Evolutionary conservation across 2,329 filamentous ascomycete genomes (phyloP).

Genomic region (Aspergillus bombycis): DNA sequence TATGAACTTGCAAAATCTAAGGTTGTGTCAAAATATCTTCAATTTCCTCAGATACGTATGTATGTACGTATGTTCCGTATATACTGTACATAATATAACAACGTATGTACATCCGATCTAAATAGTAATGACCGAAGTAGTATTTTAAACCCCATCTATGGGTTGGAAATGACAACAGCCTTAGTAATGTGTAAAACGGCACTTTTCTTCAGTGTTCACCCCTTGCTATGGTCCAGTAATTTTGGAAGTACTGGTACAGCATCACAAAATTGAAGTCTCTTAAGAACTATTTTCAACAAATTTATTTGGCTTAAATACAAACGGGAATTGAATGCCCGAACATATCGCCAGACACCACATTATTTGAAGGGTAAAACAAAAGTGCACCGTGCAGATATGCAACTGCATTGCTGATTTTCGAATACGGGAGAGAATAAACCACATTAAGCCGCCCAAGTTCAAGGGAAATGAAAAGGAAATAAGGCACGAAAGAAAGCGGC

Average conservation of each 20-base stretch:
- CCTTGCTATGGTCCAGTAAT: background rate
- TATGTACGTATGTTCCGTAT: background rate
- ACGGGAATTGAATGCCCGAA: background rate
- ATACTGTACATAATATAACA: background rate
- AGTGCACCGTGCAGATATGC: constrained; percentile 85
- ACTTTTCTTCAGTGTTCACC: background rate
- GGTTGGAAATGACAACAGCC: background rate
- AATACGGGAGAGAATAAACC: background rate
- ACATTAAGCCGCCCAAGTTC: constrained; percentile 5
- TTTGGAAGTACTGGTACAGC: background rate
- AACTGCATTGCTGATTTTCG: constrained; percentile 91
- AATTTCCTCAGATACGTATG: background rate
- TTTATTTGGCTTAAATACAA: background rate
- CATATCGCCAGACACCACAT: background rate
- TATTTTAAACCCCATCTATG: background rate
- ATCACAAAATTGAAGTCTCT: background rate
- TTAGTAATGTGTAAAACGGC: background rate
- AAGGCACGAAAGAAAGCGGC: background rate
- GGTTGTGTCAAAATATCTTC: background rate
- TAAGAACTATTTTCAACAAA: background rate
- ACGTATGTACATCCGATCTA: background rate
- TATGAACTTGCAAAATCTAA: background rate
- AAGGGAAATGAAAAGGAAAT: background rate
- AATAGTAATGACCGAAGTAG: background rate
- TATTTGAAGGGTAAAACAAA: background rate